Conservation (phyloP, 768 basidiomycete genomes). For the Ramaria sp. region DNA sequence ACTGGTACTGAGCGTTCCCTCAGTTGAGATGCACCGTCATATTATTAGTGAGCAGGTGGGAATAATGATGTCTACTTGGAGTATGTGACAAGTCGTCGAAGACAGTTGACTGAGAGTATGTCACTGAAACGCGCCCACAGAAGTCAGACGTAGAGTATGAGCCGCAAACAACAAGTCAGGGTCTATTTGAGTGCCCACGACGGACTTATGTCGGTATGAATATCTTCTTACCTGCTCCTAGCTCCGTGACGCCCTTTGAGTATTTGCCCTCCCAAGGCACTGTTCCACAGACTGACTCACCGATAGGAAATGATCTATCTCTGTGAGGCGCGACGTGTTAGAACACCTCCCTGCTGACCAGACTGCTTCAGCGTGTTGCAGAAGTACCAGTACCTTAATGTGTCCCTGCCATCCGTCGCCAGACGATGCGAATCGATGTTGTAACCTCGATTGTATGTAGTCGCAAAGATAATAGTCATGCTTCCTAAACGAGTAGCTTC, state of each 20-base stretch:
- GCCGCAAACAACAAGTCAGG: no score
- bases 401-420: neutral
- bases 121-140: no score
- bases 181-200: constrained; percentile 22
- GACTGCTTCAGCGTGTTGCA: constrained; percentile 49
- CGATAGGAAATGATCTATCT: constrained; percentile 37
- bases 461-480: constrained; percentile 50
- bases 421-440: neutral
- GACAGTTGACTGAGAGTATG: no score
- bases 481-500: constrained; percentile 71
- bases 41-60: no score
- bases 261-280: constrained; percentile 57
- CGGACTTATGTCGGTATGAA: constrained; percentile 35
- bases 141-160: no score
- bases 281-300: constrained; percentile 66
- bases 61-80: no score
- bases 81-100: no score
- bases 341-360: constrained; percentile 48
- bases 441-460: constrained; percentile 21
- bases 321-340: constrained; percentile 2
- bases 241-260: constrained; percentile 49
- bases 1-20: no score
- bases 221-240: constrained; percentile 60
- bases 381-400: constrained; percentile 43
- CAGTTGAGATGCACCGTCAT: no score